A percentile compares a stretch with the other conserved stretches of the same genome.
Evolutionary conservation across 495 filamentous ascomycete species (phyloP).

Genomic region (Copromyces sp.): DNA sequence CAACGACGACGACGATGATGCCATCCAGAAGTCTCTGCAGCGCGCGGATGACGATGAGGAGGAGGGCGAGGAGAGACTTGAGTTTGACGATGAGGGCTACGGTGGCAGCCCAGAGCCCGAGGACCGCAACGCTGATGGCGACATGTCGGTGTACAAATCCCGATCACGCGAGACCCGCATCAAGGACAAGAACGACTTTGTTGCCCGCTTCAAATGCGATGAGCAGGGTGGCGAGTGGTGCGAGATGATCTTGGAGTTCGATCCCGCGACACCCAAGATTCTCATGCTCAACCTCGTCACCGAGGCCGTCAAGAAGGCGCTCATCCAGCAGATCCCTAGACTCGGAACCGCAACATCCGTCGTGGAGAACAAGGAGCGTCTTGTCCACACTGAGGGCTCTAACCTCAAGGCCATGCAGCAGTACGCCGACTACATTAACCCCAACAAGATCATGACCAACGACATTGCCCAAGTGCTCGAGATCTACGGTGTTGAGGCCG

Average conservation of each 20-base stretch:
- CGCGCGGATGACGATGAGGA: constrained; percentile 44
- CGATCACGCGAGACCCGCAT: constrained; percentile 54
- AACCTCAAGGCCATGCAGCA: constrained; percentile 87
- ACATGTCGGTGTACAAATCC: constrained; percentile 17
- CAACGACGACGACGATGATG: constrained; percentile 84
- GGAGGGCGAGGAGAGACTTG: constrained; percentile 34
- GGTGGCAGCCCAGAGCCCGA: constrained; percentile 40
- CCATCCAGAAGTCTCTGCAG: constrained; percentile 48
- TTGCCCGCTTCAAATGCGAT: constrained; percentile 74
- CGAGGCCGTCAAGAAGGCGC: constrained; percentile 56
- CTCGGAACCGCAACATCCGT: constrained; percentile 63
- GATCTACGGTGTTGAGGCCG: constrained; percentile 89
- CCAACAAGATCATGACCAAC: constrained; percentile 81
- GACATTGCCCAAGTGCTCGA: constrained; percentile 76
- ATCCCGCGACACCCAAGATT: constrained; percentile 71
- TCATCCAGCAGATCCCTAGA: constrained; percentile 77
- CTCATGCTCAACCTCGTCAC: constrained; percentile 87
- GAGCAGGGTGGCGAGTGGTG: constrained; percentile 61
- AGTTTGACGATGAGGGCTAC: constrained; percentile 47
- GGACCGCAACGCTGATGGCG: constrained; percentile 34
- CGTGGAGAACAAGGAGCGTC: constrained; percentile 48
- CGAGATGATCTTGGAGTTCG: constrained; percentile 75
- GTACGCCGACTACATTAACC: constrained; percentile 76
- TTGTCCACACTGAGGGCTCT: constrained; percentile 71
- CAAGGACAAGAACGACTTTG: constrained; percentile 50